Evolutionary conservation across 306 rosid genomes (phyloP).

Genomic region (Fragaria ananassa): DNA sequence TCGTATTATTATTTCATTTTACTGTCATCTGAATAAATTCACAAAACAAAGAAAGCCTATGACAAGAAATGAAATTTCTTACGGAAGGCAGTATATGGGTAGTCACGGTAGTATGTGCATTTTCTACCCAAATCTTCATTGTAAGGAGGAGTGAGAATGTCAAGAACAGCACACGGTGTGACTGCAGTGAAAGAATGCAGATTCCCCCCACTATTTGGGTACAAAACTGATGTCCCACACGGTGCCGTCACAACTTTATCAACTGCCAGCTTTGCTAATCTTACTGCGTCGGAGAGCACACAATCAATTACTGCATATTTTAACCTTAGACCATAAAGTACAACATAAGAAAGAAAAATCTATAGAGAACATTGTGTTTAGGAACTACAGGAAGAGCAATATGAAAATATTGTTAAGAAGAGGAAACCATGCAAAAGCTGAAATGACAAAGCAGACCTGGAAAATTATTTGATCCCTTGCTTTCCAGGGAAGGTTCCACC

Average conservation of each 20-base stretch:
- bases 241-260: slow-evolving; percentile 75
- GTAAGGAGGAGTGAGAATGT: slow-evolving; percentile 85
- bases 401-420: neutral
- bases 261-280: slow-evolving; percentile 74
- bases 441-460: slow-evolving; percentile 44
- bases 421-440: neutral
- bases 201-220: slow-evolving; percentile 80
- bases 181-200: slow-evolving; percentile 87
- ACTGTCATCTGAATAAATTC: neutral
- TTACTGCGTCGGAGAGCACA: slow-evolving; percentile 36
- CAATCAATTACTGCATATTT: neutral
- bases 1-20: neutral
- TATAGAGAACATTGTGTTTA: neutral
- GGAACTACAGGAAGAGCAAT: neutral
- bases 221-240: slow-evolving; percentile 64
- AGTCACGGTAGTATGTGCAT: slow-evolving; percentile 80
- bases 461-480: slow-evolving; percentile 48
- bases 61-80: slow-evolving; percentile 28
- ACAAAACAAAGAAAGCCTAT: neutral
- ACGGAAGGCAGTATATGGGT: slow-evolving; percentile 70
- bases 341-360: too few relatives aligned
- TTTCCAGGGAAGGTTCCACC: slow-evolving; percentile 81
- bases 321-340: neutral
- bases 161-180: slow-evolving; percentile 85
- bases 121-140: slow-evolving; percentile 72